These are phyloP conservation scores for Psilocybe azurescens DNA, from an alignment of 768 basidiomycete species.

Conservation along the genomic window DNA sequence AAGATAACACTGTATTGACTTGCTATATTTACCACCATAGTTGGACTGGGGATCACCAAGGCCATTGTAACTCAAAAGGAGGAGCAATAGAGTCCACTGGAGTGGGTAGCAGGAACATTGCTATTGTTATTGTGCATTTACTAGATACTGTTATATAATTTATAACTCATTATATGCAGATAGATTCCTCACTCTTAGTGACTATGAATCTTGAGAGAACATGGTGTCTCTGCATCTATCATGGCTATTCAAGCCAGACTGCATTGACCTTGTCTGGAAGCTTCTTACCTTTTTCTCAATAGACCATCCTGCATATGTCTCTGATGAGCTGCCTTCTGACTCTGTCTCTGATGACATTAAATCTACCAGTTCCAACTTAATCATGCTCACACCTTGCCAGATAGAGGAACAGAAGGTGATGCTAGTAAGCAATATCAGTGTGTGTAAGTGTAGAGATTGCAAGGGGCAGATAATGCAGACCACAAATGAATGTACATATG, in stretches of 20 bases:
- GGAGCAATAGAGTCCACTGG: too few relatives aligned
- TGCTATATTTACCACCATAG: too few relatives aligned
- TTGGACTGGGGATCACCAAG: too few relatives aligned
- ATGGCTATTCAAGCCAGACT: conserved; percentile 15
- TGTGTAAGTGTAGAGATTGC: conserved; percentile 82
- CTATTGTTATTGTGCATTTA: too few relatives aligned
- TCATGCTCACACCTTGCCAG: conserved; percentile 26
- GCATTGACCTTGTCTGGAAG: conserved; percentile 10
- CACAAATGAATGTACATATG: conserved; percentile 96
- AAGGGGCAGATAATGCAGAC: conserved; percentile 79
- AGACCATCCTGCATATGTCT: neutral
- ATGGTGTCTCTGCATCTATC: neutral
- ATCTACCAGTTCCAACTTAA: conserved; percentile 58
- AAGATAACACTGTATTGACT: too few relatives aligned
- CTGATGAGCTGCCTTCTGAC: neutral
- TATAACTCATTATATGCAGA: too few relatives aligned
- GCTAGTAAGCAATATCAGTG: conserved; percentile 91
- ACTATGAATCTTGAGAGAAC: neutral
- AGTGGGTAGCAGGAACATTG: too few relatives aligned
- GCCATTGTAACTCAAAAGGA: too few relatives aligned
- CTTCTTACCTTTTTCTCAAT: conserved; percentile 2
- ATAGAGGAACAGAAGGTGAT: conserved; percentile 87
- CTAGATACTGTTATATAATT: too few relatives aligned
- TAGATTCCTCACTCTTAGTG: conserved; percentile 7
- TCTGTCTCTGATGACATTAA: neutral